Evolutionary conservation across 2,329 filamentous ascomycete genomes (phyloP), one percentile per base, ranked within the genome.

Genomic region (Helicocarpus griseus): DNA sequence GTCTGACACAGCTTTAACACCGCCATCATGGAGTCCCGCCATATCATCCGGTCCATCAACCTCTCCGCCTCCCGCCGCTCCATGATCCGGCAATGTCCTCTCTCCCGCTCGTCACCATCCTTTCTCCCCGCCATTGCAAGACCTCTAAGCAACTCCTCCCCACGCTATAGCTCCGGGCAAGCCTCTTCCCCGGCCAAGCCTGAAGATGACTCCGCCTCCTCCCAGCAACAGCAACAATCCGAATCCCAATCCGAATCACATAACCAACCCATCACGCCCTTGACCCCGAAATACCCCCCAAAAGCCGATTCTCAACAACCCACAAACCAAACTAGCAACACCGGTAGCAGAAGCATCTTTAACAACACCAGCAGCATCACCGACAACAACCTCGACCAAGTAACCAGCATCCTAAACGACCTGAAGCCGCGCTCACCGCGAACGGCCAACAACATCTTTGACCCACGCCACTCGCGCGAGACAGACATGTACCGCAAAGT

Each of bases 11-110:
- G n/a, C 2, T 17, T 17, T 22, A 33, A 3, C 14, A 31, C 44
- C 8, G 29, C 17, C 43, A 29, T 8, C 21, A 57, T 57, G 55
- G 53, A 57, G 41, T 28, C 48, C 35, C 53, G 55, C 45, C 49
- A 52, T n/a, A 38, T 55, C 19, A 22, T 33, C 49, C 44, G 44
- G 44, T 33, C 44, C 21, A 22, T 50, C 45, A 43, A 24, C 51
- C 29, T 33, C 19, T 35, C 28, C 9, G 22, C 44, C 44, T 24
- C 31, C 43, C 39, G 21, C 22, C 19, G 29, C 22, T 14, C 31
- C 24, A 26, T 47, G 17, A 36, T 47, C 44, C 41, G 5, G 14
- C 21, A n/a, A 14, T 31, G 21, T 46, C 44, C 48, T 28, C 43
- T 41, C 21, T 44, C 39, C 45, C 19, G 24, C 22, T 35, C 45